Base-by-base conservation (phyloP, 306 rosid species). In the Echinosophora koreensis region DNA sequence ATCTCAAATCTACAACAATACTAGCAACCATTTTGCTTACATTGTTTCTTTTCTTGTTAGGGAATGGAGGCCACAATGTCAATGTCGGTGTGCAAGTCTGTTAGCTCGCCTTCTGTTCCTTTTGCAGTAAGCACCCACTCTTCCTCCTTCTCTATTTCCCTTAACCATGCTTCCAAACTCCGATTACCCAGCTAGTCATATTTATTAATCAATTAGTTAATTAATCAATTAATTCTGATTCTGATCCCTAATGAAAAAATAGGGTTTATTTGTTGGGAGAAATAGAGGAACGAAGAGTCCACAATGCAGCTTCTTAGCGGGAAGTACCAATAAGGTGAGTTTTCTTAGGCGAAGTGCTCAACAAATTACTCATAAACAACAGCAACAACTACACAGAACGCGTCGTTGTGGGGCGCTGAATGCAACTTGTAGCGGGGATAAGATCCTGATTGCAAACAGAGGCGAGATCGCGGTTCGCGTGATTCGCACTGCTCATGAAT, bases 401-500 rank as follows among this genome's bases (percentile, higher is more conserved):
- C 78, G 77, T 78, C 79, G 68, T 47, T 84, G 62, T 5, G 89
- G 86, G 47, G 85, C 88, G 73, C 94, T 89, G 16, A 71, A 57
- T 74, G 92, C 69, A 5, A 69, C 80, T 4, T 89, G 97, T 81
- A 77, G 57, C 1, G 85, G 80, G 0, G 91, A 92, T 0, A 96
- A 96, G 86, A 96, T 96, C 66, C 84, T 96, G 37, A 85, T 96
- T 27, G 98, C 98, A 0, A 96, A 96, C 35, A 83, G 99, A 87
- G 99, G 99, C 44, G 98, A 96, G 74, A 95, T 95, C 77, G 98
- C 99, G 1, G 99, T 95, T 84, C 99, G 97, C 14, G 80, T 95
- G 50, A 95, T 92, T 72, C 87, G 99, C 47, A 95, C 98, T 17
- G 97, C 98, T 44, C 98, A 92, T 85, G 99, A 96, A 76, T 57